phyloP scores from a whole-genome alignment of 192 early-diverging fungal species.

The Rhizoclosmatium sp. region DNA sequence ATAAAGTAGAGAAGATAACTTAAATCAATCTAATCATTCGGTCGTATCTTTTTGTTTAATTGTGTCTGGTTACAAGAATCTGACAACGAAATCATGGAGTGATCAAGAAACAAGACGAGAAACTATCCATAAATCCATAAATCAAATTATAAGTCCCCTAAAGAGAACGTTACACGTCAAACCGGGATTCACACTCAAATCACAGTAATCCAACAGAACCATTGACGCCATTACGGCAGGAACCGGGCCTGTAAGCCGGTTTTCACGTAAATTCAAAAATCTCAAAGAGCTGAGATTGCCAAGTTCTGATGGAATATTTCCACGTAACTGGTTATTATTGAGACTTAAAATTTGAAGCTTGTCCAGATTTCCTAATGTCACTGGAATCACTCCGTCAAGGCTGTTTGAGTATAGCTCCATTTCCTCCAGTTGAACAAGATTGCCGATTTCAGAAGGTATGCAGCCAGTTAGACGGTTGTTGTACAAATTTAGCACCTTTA shows the following conservation, averaged over 20 bases:
- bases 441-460: conserved; percentile 5
- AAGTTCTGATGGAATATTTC: neutral
- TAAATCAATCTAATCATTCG: no score
- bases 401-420: neutral
- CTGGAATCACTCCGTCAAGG: conserved; percentile 4
- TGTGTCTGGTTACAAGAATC: no score
- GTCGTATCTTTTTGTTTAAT: no score
- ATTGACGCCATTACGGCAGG: neutral
- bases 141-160: no score
- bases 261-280: neutral
- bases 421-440: neutral
- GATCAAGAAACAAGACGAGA: no score
- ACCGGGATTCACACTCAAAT: no score
- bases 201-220: neutral
- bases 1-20: no score
- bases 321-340: neutral
- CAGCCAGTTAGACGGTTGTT: neutral
- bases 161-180: no score
- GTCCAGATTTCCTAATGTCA: neutral
- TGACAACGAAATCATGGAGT: no score
- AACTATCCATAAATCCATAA: no score
- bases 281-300: neutral
- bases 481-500: neutral
- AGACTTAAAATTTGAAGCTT: neutral
- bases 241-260: neutral